Conservation (phyloP, 306 rosid genomes). For the Ammopiptanthus mongolicus region DNA sequence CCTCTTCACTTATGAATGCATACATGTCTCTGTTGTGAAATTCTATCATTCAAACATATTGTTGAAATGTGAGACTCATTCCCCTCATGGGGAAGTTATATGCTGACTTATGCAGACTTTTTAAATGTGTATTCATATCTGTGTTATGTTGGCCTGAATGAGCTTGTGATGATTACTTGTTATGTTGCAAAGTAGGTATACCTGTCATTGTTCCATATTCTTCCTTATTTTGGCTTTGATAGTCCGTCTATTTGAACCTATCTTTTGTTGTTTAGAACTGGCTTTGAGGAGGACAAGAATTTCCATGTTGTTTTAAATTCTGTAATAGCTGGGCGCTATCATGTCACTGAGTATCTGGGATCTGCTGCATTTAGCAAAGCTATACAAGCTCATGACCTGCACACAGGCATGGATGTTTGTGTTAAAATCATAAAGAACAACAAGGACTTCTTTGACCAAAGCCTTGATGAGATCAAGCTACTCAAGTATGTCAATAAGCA, state of each 20-base stretch:
- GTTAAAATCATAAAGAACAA: constrained; percentile 97
- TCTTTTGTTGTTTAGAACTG: constrained; percentile 73
- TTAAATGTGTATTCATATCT: neutral
- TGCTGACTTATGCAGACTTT: neutral
- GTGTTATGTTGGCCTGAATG: neutral
- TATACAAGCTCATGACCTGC: constrained; percentile 96
- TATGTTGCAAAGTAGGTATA: neutral
- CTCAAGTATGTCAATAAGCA: constrained; percentile 97
- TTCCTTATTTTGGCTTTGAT: constrained; percentile 8
- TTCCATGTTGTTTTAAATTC: constrained; percentile 94
- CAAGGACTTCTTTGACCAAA: constrained; percentile 99
- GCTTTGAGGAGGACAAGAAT: constrained; percentile 99
- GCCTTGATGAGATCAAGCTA: constrained; percentile 99
- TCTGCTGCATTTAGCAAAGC: constrained; percentile 99
- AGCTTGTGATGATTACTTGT: neutral
- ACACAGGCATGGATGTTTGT: constrained; percentile 97
- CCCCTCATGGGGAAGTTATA: neutral
- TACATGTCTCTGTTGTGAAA: neutral
- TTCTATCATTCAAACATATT: neutral
- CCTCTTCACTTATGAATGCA: constrained; percentile 4
- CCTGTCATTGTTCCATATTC: neutral
- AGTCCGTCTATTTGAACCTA: constrained; percentile 30
- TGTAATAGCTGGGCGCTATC: constrained; percentile 95
- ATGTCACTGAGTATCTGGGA: constrained; percentile 97
- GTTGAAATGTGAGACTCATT: constrained; percentile 6